Percentiles rank a stretch among this genome's conserved stretches.
Conservation (phyloP, 2,329 filamentous ascomycete species). For the Diaporthe nobilis region DNA sequence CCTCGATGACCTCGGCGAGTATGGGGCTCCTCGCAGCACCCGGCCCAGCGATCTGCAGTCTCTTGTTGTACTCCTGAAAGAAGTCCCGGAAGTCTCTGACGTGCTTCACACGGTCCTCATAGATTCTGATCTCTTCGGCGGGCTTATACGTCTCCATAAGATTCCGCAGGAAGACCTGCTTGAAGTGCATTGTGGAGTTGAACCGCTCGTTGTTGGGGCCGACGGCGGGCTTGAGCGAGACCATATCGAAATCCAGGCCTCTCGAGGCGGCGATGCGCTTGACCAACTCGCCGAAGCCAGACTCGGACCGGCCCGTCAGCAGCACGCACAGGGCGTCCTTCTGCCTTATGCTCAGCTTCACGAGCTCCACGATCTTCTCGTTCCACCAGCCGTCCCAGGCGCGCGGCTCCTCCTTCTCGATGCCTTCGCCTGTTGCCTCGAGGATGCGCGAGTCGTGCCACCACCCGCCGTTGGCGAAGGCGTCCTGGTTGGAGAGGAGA, state of each 20-base stretch:
- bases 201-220: constrained; percentile 87
- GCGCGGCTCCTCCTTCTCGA: constrained; percentile 83
- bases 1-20: constrained; percentile 85
- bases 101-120: constrained; percentile 77
- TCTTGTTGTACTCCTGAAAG: constrained; percentile 81
- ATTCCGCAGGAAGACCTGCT: constrained; percentile 85
- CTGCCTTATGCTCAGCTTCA: constrained; percentile 84
- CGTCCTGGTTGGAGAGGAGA: constrained; percentile 80
- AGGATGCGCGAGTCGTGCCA: constrained; percentile 95
- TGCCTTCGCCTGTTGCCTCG: constrained; percentile 85
- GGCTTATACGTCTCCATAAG: constrained; percentile 88
- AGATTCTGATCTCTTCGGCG: constrained; percentile 85
- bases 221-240: constrained; percentile 87
- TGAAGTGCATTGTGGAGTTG: constrained; percentile 89
- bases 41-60: constrained; percentile 56
- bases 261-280: constrained; percentile 85
- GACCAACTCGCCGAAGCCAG: constrained; percentile 82
- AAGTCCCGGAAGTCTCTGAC: constrained; percentile 89
- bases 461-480: constrained; percentile 90
- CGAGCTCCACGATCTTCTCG: constrained; percentile 86
- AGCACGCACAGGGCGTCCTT: constrained; percentile 88
- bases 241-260: constrained; percentile 87
- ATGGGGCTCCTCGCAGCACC: constrained; percentile 73
- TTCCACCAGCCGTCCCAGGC: constrained; percentile 98
- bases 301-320: constrained; percentile 87